Evolutionary conservation across 2,329 filamentous ascomycete species (phyloP).

Genomic region (Hymenoscyphus linearis): DNA sequence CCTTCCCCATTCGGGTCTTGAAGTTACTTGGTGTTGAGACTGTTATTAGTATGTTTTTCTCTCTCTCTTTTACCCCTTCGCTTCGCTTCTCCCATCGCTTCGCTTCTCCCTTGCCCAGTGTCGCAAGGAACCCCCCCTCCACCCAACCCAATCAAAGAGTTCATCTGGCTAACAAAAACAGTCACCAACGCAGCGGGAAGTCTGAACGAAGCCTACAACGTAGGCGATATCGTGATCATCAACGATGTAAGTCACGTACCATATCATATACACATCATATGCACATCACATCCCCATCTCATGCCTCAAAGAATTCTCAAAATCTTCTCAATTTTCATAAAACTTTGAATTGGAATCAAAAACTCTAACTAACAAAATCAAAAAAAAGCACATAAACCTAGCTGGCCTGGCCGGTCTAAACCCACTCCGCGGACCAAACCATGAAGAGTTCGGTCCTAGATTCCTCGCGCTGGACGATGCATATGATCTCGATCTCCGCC

Average conservation of each 20-base stretch:
- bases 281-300: no score
- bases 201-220: slow-evolving; percentile 56
- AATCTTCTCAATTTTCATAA: no score
- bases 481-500: slow-evolving; percentile 19
- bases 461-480: slow-evolving; percentile 21
- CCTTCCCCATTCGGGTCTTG: slow-evolving; percentile 60
- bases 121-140: no score
- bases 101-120: no score
- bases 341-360: not conserved
- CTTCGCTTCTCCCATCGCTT: no score
- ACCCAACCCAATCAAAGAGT: not conserved
- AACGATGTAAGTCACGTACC: slow-evolving; percentile 59
- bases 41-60: slow-evolving; percentile 34
- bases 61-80: not conserved
- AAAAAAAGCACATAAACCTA: slow-evolving; percentile 20
- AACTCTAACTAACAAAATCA: not conserved
- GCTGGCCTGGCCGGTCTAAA: slow-evolving; percentile 15
- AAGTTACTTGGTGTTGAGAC: slow-evolving; percentile 56
- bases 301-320: no score
- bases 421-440: slow-evolving; percentile 15
- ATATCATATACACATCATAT: no score
- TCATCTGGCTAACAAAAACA: slow-evolving; percentile 23
- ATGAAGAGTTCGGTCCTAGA: slow-evolving; percentile 14
- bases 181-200: slow-evolving; percentile 65
- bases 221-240: slow-evolving; percentile 60